These are phyloP conservation scores for Ophiocordyceps sinensis DNA, from an alignment of 2,329 filamentous ascomycete species.

Conservation along the genomic window DNA sequence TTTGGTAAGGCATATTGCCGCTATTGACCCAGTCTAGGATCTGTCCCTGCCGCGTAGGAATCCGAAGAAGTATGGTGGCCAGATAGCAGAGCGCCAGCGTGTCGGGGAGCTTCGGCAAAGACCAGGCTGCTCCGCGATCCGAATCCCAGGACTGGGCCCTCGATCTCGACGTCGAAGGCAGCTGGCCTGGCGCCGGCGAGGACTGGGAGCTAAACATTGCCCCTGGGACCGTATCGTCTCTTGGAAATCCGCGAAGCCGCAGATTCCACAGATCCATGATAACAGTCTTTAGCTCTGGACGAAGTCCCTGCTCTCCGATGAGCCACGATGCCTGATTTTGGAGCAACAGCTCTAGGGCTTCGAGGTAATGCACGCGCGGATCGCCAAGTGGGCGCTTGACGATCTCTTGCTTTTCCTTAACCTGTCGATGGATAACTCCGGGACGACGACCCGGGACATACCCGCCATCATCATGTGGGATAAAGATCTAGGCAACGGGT, in stretches of 20 bases:
- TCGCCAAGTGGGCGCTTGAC: constrained; percentile 46
- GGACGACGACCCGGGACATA: constrained; percentile 40
- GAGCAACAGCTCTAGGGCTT: constrained; percentile 72
- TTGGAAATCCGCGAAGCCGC: constrained; percentile 31
- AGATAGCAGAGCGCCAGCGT: constrained; percentile 69
- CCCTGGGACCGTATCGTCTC: constrained; percentile 10
- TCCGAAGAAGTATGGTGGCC: constrained; percentile 56
- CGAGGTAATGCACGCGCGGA: constrained; percentile 62
- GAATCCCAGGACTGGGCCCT: constrained; percentile 29
- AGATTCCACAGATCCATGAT: constrained; percentile 79
- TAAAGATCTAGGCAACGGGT: constrained; percentile 26
- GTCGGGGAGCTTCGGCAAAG: constrained; percentile 56
- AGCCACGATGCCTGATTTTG: constrained; percentile 70
- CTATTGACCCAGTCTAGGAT: constrained; percentile 52
- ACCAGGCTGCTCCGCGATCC: constrained; percentile 31
- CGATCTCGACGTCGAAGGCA: constrained; percentile 14
- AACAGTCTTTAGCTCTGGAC: constrained; percentile 60
- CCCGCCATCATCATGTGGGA: too few species aligned
- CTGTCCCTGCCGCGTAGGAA: constrained; percentile 64
- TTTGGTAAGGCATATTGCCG: constrained; percentile 57
- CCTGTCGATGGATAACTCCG: constrained; percentile 39
- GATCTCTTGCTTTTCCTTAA: constrained; percentile 41
- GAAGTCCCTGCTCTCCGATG: constrained; percentile 49
- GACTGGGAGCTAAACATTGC: constrained; percentile 26
- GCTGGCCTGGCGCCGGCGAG: constrained; percentile 6